Evolutionary conservation across 164 flowering plant genomes (phyloP).

Genomic region (Sextonia rubra): DNA sequence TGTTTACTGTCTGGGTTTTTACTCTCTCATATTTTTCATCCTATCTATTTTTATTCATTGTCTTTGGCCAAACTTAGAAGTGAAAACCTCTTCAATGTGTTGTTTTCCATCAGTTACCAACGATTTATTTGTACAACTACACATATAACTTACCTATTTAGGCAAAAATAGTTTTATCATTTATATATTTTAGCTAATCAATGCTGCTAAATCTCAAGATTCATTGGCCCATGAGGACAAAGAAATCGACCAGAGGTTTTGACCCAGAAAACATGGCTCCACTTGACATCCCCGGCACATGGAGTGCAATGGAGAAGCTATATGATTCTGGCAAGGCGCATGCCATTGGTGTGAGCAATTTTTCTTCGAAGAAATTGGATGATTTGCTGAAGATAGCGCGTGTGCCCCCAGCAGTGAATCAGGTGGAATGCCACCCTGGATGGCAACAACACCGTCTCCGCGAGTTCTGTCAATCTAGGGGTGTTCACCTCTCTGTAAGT

Average conservation of each 20-base stretch:
- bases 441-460: constrained; percentile 66
- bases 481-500: constrained; percentile 74
- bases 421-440: constrained; percentile 78
- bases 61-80: too few species aligned
- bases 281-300: constrained; percentile 59
- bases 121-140: too few species aligned
- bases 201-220: constrained; percentile 30
- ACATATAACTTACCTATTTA: too few species aligned
- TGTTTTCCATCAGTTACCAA: too few species aligned
- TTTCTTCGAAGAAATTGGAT: constrained; percentile 65
- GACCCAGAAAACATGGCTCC: constrained; percentile 39
- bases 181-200: background rate
- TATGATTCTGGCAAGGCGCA: constrained; percentile 73
- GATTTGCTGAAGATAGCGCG: constrained; percentile 59
- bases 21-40: too few species aligned
- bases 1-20: too few species aligned
- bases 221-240: constrained; percentile 76
- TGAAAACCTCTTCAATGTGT: too few species aligned
- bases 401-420: constrained; percentile 77
- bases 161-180: too few species aligned
- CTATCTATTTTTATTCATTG: too few species aligned
- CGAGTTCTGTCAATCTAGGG: constrained; percentile 58
- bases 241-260: constrained; percentile 46
- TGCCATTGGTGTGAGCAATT: constrained; percentile 88
- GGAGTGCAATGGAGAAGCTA: constrained; percentile 81